phyloP scores from a whole-genome alignment of 1,284 basidiomycete species.

The Pseudozyma hubeiensis region DNA sequence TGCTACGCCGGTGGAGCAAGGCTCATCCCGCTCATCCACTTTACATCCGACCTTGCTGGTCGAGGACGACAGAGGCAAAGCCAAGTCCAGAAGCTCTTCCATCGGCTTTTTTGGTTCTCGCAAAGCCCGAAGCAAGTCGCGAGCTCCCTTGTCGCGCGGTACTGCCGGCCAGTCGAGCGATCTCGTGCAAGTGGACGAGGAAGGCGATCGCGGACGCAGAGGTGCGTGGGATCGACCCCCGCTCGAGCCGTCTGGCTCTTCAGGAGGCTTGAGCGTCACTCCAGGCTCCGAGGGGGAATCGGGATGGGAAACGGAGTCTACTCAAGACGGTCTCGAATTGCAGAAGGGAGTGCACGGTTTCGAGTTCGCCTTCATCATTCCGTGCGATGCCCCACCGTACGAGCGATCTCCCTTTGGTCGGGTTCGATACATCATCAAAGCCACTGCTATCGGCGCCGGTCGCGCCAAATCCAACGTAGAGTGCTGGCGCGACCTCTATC shows the following conservation, averaged over 20 bases:
- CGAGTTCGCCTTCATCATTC: constrained; percentile 68
- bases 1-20: constrained; percentile 20
- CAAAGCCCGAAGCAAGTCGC: constrained; percentile 47
- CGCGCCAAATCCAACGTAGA: constrained; percentile 64
- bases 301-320: constrained; percentile 36
- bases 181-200: constrained; percentile 43
- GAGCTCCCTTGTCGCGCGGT: constrained; percentile 21
- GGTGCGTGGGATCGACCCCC: constrained; percentile 20
- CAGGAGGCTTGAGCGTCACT: constrained; percentile 20
- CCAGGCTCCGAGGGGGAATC: constrained; percentile 41
- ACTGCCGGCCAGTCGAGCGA: constrained; percentile 29
- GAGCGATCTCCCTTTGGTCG: constrained; percentile 65
- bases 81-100: constrained; percentile 39
- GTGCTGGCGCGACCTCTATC: constrained; percentile 66
- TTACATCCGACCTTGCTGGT: constrained; percentile 3
- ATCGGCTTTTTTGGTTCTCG: constrained; percentile 48
- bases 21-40: constrained; percentile 4
- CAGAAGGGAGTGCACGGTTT: constrained; percentile 68
- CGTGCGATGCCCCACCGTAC: constrained; percentile 65
- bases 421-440: constrained; percentile 67
- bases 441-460: constrained; percentile 65
- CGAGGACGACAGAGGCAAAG: constrained; percentile 39
- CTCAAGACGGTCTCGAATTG: constrained; percentile 59
- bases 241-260: constrained; percentile 21
- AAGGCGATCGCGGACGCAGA: constrained; percentile 38